Conservation (phyloP, 306 rosid species). For the Carpinus viminea region DNA sequence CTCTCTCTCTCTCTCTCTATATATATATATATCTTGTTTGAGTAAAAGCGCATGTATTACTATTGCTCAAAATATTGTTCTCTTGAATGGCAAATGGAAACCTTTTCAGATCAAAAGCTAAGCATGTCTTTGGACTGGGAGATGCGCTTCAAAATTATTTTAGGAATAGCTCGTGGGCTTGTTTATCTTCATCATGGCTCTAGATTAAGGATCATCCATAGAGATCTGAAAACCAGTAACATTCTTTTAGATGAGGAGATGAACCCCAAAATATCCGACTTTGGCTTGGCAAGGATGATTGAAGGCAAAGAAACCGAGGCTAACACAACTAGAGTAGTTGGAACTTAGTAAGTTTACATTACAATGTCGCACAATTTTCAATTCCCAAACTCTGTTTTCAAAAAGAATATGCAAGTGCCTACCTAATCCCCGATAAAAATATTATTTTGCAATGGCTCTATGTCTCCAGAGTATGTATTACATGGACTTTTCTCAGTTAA, state of each 20-base stretch:
- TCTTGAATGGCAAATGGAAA: slow-evolving; percentile 1
- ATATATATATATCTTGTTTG: background rate
- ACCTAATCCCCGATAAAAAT: too few species aligned
- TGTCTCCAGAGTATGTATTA: too few species aligned
- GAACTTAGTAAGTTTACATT: too few species aligned
- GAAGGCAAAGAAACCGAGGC: too few species aligned
- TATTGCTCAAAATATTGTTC: background rate
- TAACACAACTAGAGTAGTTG: too few species aligned
- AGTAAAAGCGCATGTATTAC: too few species aligned
- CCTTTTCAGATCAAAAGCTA: slow-evolving; percentile 25
- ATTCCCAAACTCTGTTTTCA: too few species aligned
- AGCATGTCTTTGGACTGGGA: slow-evolving; percentile 38
- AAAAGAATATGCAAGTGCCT: too few species aligned
- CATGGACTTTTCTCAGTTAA: too few species aligned
- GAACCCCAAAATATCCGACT: slow-evolving; percentile 41
- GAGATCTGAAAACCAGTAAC: slow-evolving; percentile 41
- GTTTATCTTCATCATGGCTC: slow-evolving; percentile 45
- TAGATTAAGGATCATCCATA: slow-evolving; percentile 32
- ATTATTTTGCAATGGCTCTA: too few species aligned
- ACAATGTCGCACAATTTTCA: too few species aligned
- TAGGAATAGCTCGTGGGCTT: slow-evolving; percentile 33
- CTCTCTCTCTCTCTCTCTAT: too few species aligned
- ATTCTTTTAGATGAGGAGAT: slow-evolving; percentile 38
- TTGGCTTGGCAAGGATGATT: slow-evolving; percentile 36
- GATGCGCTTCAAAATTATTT: slow-evolving; percentile 39